A percentile compares a stretch with the other conserved stretches of the same genome.
Conservation (phyloP, 1,284 basidiomycete species). For the Grifola frondosa region DNA sequence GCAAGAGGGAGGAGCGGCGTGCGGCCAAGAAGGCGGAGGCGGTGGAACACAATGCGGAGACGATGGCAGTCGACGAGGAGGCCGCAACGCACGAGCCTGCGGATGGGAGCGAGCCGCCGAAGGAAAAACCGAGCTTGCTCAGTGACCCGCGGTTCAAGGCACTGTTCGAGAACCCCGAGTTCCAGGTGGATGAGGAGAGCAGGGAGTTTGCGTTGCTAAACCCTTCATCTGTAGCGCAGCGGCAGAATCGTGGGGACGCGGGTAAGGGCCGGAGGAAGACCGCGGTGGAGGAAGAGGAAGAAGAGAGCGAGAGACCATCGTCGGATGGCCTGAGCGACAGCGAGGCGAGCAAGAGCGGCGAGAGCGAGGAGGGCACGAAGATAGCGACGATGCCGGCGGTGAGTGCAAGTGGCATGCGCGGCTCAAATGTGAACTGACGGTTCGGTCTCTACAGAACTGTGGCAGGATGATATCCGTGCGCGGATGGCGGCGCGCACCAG, state of each 20-base stretch:
- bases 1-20: slow-evolving; percentile 62
- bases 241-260: slow-evolving; percentile 33
- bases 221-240: slow-evolving; percentile 72
- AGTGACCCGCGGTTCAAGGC: slow-evolving; percentile 89
- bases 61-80: slow-evolving; percentile 42
- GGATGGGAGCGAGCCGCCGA: slow-evolving; percentile 38
- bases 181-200: slow-evolving; percentile 85
- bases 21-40: slow-evolving; percentile 44
- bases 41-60: slow-evolving; percentile 40
- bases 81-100: slow-evolving; percentile 33
- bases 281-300: slow-evolving; percentile 87
- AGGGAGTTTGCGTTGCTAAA: slow-evolving; percentile 91
- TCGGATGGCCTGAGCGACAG: slow-evolving; percentile 62
- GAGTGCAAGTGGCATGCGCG: slow-evolving; percentile 23
- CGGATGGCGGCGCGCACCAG: slow-evolving; percentile 25
- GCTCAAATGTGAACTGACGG: too few species aligned
- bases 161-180: slow-evolving; percentile 93
- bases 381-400: slow-evolving; percentile 59
- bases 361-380: slow-evolving; percentile 35
- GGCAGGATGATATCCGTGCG: slow-evolving; percentile 29
- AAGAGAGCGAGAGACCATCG: slow-evolving; percentile 81
- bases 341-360: slow-evolving; percentile 35
- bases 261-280: slow-evolving; percentile 52
- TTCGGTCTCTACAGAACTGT: slow-evolving; percentile 26
- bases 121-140: slow-evolving; percentile 57